phyloP scores from a whole-genome alignment of 306 rosid species.

The Canavalia gladiata region DNA sequence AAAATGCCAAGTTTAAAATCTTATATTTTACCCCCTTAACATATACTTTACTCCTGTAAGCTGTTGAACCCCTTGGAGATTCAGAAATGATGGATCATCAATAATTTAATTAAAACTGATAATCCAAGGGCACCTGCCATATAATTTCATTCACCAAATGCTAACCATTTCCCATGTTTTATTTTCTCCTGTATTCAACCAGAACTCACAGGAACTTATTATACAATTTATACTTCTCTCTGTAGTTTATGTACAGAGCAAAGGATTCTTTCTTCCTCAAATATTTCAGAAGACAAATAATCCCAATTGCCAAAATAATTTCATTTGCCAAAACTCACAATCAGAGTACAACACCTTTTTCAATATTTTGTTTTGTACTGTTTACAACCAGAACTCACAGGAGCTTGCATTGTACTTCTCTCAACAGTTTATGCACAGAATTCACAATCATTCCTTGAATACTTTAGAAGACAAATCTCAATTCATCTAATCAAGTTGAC shows the following conservation, averaged over 20 bases:
- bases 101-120: slow-evolving; percentile 7
- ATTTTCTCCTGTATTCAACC: slow-evolving; percentile 10
- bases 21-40: slow-evolving; percentile 17
- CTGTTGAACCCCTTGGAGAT: slow-evolving; percentile 20
- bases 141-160: background rate
- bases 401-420: background rate
- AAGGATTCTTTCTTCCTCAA: background rate
- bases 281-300: background rate
- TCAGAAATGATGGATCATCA: slow-evolving; percentile 9
- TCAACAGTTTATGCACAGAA: background rate
- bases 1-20: slow-evolving; percentile 3
- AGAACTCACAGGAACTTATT: background rate
- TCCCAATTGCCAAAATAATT: slow-evolving; percentile 4
- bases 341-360: background rate
- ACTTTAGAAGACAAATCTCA: background rate
- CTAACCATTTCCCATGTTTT: background rate
- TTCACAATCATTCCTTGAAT: background rate
- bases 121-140: background rate
- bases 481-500: background rate
- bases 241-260: background rate
- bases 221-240: background rate
- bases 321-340: background rate
- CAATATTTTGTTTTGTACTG: background rate
- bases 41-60: slow-evolving; percentile 11
- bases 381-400: background rate